Percentiles rank a stretch among this genome's conserved stretches.
Conservation (phyloP, 2,329 filamentous ascomycete species). For the Bimuria novae-zelandiae region DNA sequence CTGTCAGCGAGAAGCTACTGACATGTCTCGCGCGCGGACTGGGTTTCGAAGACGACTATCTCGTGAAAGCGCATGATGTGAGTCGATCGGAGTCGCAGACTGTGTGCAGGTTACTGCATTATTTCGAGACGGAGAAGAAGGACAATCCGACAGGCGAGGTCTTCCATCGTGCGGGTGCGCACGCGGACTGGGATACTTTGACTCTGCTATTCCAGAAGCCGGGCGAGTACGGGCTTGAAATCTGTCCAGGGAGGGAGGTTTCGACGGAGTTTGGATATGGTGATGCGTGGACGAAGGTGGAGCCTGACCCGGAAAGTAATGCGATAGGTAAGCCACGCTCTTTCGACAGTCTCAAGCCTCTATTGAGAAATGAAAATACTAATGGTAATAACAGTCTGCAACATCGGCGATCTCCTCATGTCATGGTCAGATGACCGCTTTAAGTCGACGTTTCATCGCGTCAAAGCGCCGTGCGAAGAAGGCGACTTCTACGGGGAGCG, state of each 20-base stretch:
- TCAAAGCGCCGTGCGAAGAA: conserved; percentile 63
- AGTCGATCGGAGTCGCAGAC: conserved; percentile 57
- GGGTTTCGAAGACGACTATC: conserved; percentile 61
- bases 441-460: conserved; percentile 68
- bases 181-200: conserved; percentile 67
- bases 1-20: conserved; percentile 61
- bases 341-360: too few species aligned
- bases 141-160: conserved; percentile 42
- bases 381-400: conserved; percentile 62
- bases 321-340: conserved; percentile 23
- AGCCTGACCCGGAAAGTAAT: conserved; percentile 45
- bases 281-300: conserved; percentile 67
- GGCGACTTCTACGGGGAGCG: conserved; percentile 62
- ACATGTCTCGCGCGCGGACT: conserved; percentile 62
- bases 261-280: conserved; percentile 63
- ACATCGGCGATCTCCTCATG: conserved; percentile 70
- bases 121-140: conserved; percentile 49
- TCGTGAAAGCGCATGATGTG: conserved; percentile 60
- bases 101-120: conserved; percentile 62
- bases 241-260: conserved; percentile 66
- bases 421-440: conserved; percentile 69
- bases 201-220: conserved; percentile 66
- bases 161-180: conserved; percentile 65
- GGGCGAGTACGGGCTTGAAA: conserved; percentile 66
- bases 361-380: not conserved